Evolutionary conservation across 305 asterid genomes (phyloP), one percentile per base, ranked within the genome.

Genomic region (Fraxinus ornus): DNA sequence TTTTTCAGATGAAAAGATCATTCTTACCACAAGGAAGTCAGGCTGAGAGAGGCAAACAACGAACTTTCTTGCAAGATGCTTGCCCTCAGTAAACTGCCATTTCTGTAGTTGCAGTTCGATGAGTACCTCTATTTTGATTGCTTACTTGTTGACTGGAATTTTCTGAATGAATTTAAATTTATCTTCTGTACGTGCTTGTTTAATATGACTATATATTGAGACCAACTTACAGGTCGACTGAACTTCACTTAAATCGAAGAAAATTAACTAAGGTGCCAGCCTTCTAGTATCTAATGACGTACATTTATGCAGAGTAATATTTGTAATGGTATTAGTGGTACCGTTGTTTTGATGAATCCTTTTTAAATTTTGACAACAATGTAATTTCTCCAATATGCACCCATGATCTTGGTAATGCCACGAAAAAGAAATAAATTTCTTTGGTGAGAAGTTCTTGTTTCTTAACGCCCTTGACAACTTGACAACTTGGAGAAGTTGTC

Each of bases 1-100:
- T 91, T 84, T 85, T 90, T 7, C 90, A 97, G 83, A 94, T 93
- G 93, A 93, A 93, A 86, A 92, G 98, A 84, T 88, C 98, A 41
- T 91, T 92, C 83, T 93, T 91, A 85, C 89, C 95, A 13, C 92
- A 85, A 76, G 88, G 91, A 85, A 88, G 91, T 85, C 87, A 84
- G 47, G 81, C 66, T 32, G 93, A 92, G 84, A 88, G 89, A 83
- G 94, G 91, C 86, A 94, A 92, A 84, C 92, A 87, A 2, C 88
- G 85, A 19, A 87, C 88, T 64, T 81, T 90, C 12, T 84, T 91
- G 68, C 90, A 85, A 85, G 97, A 95, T 94, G 81, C 82, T 72
- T 76, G 10, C 73, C 71, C 76, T 35, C 33, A 5, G 21, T 30
- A 15, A 66, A 44, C 28, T 36, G 7, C 17, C 32, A 1, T 22